Base-by-base conservation (phyloP, 805 yeast species). In the Myxozyma geophila region DNA sequence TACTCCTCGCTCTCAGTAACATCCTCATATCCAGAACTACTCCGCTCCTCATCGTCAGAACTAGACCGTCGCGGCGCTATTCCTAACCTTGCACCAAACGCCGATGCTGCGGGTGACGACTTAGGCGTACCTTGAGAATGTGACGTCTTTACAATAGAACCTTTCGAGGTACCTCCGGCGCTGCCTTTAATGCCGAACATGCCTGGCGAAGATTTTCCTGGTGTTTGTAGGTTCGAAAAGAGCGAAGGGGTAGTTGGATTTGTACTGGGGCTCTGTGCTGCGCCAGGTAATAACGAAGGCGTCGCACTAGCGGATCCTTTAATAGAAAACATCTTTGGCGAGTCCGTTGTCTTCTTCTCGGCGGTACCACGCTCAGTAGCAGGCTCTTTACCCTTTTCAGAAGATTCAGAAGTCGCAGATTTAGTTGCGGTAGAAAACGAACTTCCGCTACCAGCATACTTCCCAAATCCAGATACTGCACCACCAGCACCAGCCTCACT, bases 31-130 rank as follows among this genome's bases (percentile, higher is more conserved):
- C 36, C 54, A 33, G 54, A 41, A 33, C 47, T 46, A 19, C 37
- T n/a, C 49, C 51, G 44, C 51, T 43, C 62, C 7, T 39, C 62
- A 2, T 46, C 63, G 8, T 35, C 33, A 15, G 35, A 56, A 9
- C 13, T 10, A 12, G 17, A 17, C 7, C 35, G 39, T 7, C 21
- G 17, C 36, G 54, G 41, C 15, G 39, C 33, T 3, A 48, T 15
- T 41, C 58, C 59, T 9, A 59, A 33, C 37, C 63, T 28, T 4
- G 59, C 52, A 13, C 58, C 63, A 54, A 54, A 54, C 7, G 59
- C 53, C 23, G 55, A 41, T 9, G 55, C 63, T 10, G 46, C 59
- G 12, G 55, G 58, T 7, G 62, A 52, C 49, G 17, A n/a, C 13
- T 19, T 36, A 12, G 33, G 35, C 12, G 28, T 28, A 28, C 28